Evolutionary conservation across 139 green algal species (phyloP), one percentile per base, ranked within the genome.

Genomic region (Monoraphidium neglectum): DNA sequence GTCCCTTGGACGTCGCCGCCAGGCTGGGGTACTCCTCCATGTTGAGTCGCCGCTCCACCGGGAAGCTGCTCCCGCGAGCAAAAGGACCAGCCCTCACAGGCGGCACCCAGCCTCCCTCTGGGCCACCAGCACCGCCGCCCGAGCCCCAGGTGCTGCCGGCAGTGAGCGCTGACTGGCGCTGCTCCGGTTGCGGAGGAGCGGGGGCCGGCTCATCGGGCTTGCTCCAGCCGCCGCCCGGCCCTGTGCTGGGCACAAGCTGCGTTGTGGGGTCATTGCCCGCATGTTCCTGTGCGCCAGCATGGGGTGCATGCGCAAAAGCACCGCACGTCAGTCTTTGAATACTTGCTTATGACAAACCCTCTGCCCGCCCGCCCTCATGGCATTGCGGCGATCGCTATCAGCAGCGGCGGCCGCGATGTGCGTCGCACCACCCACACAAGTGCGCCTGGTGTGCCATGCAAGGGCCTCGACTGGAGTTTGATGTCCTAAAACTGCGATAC

Each of bases 201-300:
- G n/a, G 71, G 30, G 56, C 49, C 43, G 74, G 68, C 70, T 91
- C 83, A 43, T 89, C 83, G 1, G 81, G 81, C 72, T 90, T 88
- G 37, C 74, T 80, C 88, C 87, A 90, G 28, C 84, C 81, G 26
- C 85, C 77, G 23, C 78, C 78, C 53, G 77, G 81, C 18, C 77
- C 62, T 16, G 74, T 76, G n/a, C 84, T 74, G 1, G 87, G 87
- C 4, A 94, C 89, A 46, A 94, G 84, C 84, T 92, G 86, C 23
- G 86, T 93, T 38, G 30, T 90, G 24, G 90, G 83, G 65, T 94
- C 90, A 64, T 92, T 93, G 21, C 89, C 91, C 18, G 89, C 87
- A 67, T 95, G 90, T 68, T 95, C 91, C 91, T 95, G 81, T 67
- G 72, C n/a, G n/a, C n/a, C n/a, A n/a, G n/a, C n/a, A 12, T 51